These are phyloP conservation scores for Porogramme epimiltina DNA, from an alignment of 1,284 basidiomycete genomes.

Conservation along the genomic window DNA sequence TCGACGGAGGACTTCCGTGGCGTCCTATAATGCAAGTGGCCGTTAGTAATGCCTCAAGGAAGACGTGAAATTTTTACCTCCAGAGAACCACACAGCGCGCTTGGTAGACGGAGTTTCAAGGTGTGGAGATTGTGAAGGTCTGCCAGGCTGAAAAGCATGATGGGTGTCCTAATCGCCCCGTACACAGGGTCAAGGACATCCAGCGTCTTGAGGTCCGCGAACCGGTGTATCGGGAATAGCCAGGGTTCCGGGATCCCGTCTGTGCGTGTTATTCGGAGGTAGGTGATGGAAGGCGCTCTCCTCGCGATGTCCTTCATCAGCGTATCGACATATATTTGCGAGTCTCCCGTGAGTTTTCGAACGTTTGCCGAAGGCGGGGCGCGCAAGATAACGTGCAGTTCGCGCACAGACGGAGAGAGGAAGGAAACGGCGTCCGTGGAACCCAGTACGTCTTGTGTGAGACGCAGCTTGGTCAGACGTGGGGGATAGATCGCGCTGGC, in stretches of 20 bases:
- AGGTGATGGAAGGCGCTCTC: not conserved
- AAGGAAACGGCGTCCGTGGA: not conserved
- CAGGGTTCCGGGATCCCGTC: slow-evolving; percentile 4
- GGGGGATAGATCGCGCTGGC: too few species aligned
- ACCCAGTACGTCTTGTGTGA: slow-evolving; percentile 2
- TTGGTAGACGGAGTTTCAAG: slow-evolving; percentile 1
- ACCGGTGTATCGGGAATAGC: not conserved
- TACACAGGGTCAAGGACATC: slow-evolving; percentile 3
- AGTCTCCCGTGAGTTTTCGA: not conserved
- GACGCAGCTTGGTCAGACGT: not conserved
- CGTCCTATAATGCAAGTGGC: not conserved
- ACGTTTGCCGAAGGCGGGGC: not conserved
- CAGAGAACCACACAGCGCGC: not conserved
- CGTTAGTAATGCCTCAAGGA: not conserved
- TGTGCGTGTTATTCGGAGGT: slow-evolving; percentile 5
- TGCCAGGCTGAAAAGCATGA: not conserved
- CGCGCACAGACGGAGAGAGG: not conserved
- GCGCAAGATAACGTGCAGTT: slow-evolving; percentile 3
- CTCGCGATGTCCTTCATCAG: not conserved
- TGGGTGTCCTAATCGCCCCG: not conserved
- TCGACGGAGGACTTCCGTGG: not conserved
- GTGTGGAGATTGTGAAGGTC: not conserved
- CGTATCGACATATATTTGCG: not conserved
- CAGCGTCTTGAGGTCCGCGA: not conserved
- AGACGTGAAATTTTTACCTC: not conserved